Percentiles rank a stretch among this genome's conserved stretches.
Conservation (phyloP, 2,329 filamentous ascomycete species). For the Colletotrichum sidae region DNA sequence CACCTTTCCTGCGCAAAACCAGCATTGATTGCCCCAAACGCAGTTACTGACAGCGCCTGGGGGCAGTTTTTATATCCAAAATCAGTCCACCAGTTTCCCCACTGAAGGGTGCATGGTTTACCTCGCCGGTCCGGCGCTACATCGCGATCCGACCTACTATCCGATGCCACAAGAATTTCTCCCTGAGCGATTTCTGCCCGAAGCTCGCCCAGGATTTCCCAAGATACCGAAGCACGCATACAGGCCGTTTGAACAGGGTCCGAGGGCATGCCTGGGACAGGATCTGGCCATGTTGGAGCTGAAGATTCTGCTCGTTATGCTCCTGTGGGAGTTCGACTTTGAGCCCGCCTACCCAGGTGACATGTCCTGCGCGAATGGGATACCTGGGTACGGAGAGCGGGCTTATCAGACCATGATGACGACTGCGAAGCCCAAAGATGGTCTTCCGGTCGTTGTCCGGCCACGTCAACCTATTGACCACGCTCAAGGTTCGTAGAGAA, state of each 20-base stretch:
- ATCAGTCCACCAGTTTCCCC: constrained; percentile 38
- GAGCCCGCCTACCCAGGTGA: background rate
- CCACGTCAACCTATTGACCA: too few species aligned
- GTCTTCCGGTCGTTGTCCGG: constrained; percentile 73
- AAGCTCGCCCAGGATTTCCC: constrained; percentile 49
- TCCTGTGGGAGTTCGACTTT: constrained; percentile 32
- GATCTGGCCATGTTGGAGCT: constrained; percentile 65
- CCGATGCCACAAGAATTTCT: constrained; percentile 47
- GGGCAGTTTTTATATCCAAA: background rate
- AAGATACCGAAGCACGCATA: constrained; percentile 52
- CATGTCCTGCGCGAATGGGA: background rate
- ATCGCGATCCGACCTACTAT: constrained; percentile 42
- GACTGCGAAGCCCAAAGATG: constrained; percentile 59
- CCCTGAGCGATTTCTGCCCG: constrained; percentile 52
- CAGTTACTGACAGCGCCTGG: too few species aligned
- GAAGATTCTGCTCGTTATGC: constrained; percentile 61
- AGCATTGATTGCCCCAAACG: background rate
- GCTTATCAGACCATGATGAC: background rate
- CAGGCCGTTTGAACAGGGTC: constrained; percentile 63
- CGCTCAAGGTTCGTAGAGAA: too few species aligned
- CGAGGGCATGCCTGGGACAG: constrained; percentile 66
- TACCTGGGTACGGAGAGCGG: background rate
- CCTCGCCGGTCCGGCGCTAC: constrained; percentile 28
- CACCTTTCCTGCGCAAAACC: background rate
- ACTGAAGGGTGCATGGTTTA: constrained; percentile 45